Conservation (phyloP, 2,329 filamentous ascomycete genomes). For the Allantophomopsis cytisporea region DNA sequence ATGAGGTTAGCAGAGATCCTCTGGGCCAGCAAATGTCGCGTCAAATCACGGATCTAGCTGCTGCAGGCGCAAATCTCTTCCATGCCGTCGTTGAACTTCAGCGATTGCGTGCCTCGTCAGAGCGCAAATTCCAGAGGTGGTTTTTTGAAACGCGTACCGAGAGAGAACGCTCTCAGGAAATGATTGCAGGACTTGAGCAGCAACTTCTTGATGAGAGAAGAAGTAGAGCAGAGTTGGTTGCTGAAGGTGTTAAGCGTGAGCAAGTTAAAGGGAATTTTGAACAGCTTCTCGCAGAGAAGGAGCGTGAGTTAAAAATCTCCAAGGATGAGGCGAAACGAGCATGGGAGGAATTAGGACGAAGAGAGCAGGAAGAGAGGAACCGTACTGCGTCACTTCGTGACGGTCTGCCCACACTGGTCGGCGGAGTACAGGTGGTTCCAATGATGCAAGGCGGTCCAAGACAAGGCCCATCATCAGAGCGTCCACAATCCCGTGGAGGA, state of each 20-base stretch:
- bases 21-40: conserved; percentile 79
- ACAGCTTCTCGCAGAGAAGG: conserved; percentile 77
- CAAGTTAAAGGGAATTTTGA: conserved; percentile 38
- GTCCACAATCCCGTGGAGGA: conserved; percentile 10
- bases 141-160: conserved; percentile 91
- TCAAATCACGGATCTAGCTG: conserved; percentile 94
- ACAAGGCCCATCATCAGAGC: conserved; percentile 27
- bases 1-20: conserved; percentile 71
- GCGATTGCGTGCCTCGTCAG: conserved; percentile 82
- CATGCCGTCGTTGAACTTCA: conserved; percentile 96
- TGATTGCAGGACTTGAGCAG: conserved; percentile 66
- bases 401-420: conserved; percentile 78
- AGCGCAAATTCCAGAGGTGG: conserved; percentile 97
- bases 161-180: conserved; percentile 72
- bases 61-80: conserved; percentile 91
- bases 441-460: conserved; percentile 60
- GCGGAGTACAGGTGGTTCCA: conserved; percentile 88
- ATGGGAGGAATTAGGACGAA: conserved; percentile 90
- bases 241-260: conserved; percentile 51
- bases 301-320: conserved; percentile 83
- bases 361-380: conserved; percentile 87
- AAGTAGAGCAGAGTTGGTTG: conserved; percentile 52
- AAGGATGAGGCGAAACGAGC: conserved; percentile 91
- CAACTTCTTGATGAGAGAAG: conserved; percentile 63
- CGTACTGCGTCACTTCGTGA: conserved; percentile 73